Evolutionary conservation across 2,329 filamentous ascomycete genomes (phyloP).

Genomic region (Neospermospora avenae): DNA sequence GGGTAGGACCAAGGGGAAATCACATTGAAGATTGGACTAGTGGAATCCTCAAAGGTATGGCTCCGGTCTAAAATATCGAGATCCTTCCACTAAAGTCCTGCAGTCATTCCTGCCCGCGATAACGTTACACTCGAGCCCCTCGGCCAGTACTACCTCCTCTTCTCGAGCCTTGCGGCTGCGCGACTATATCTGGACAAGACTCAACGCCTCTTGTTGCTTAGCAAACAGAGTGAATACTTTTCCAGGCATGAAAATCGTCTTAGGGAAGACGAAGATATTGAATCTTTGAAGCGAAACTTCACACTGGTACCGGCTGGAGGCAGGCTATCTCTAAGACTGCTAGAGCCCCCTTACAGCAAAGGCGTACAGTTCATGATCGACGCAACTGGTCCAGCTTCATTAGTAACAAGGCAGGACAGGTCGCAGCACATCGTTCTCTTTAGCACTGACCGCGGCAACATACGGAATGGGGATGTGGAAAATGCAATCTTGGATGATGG

Average conservation of each 20-base stretch:
- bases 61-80: neutral
- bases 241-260: constrained; percentile 41
- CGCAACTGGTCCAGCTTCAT: constrained; percentile 33
- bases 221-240: constrained; percentile 29
- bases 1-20: constrained; percentile 57
- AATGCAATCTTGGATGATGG: constrained; percentile 30
- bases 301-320: constrained; percentile 45
- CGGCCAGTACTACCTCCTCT: constrained; percentile 68
- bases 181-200: constrained; percentile 57
- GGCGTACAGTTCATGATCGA: constrained; percentile 35
- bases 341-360: constrained; percentile 36
- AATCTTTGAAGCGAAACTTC: constrained; percentile 46
- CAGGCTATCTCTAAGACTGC: constrained; percentile 35
- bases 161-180: constrained; percentile 57
- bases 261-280: constrained; percentile 45
- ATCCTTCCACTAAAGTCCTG: constrained; percentile 2
- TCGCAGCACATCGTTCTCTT: constrained; percentile 32
- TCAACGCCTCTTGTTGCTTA: constrained; percentile 43
- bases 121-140: constrained; percentile 58
- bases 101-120: constrained; percentile 59
- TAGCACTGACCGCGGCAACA: constrained; percentile 23
- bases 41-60: constrained; percentile 55
- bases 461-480: constrained; percentile 20
- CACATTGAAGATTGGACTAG: constrained; percentile 67
- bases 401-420: constrained; percentile 19